A percentile compares a stretch with the other conserved stretches of the same genome.
phyloP scores from a whole-genome alignment of 1,139 yeast genomes.

The Sugiyamaella grinbergsii region DNA sequence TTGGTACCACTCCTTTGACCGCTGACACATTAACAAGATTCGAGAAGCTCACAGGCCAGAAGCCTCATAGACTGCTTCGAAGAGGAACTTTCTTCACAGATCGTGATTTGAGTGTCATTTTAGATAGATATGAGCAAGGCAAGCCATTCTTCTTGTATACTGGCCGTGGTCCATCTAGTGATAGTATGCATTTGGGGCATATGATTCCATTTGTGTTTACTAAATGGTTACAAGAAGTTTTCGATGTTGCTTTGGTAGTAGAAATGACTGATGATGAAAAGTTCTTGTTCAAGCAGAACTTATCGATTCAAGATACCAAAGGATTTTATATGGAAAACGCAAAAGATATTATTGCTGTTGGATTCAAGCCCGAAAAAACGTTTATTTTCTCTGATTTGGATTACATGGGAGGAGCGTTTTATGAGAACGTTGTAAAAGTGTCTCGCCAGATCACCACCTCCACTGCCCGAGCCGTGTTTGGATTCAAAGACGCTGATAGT shows the following conservation, averaged over 20 bases:
- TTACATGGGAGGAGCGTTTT: slow-evolving; percentile 92
- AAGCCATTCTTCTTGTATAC: slow-evolving; percentile 95
- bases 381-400: slow-evolving; percentile 90
- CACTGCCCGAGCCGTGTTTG: slow-evolving; percentile 97
- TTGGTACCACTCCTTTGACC: slow-evolving; percentile 79
- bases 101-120: slow-evolving; percentile 77
- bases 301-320: slow-evolving; percentile 87
- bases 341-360: slow-evolving; percentile 91
- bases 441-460: slow-evolving; percentile 95
- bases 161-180: slow-evolving; percentile 97
- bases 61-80: slow-evolving; percentile 89
- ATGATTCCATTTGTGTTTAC: slow-evolving; percentile 95
- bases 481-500: slow-evolving; percentile 91
- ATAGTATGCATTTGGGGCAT: slow-evolving; percentile 95
- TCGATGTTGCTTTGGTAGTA: slow-evolving; percentile 93
- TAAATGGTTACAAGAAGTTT: slow-evolving; percentile 97
- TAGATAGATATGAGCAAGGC: slow-evolving; percentile 90
- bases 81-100: slow-evolving; percentile 94
- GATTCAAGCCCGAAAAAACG: slow-evolving; percentile 92
- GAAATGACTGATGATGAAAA: slow-evolving; percentile 98
- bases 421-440: slow-evolving; percentile 91
- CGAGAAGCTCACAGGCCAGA: slow-evolving; percentile 78
- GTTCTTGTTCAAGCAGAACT: slow-evolving; percentile 87
- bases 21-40: slow-evolving; percentile 75
- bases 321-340: slow-evolving; percentile 73